Percentiles rank a stretch among this genome's conserved stretches.
phyloP scores from a whole-genome alignment of 441 rosid genomes.

The Brassica hybrid region DNA sequence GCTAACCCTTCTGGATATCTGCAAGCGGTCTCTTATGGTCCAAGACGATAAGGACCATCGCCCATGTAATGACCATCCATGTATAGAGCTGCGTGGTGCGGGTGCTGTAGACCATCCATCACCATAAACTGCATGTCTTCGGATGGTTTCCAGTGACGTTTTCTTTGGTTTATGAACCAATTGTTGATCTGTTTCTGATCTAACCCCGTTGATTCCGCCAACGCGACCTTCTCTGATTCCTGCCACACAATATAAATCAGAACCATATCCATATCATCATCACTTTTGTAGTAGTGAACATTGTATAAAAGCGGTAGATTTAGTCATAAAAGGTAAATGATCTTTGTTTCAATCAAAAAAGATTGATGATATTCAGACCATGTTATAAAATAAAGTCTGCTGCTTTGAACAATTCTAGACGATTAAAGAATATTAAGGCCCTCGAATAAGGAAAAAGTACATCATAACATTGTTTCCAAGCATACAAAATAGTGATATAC shows the following conservation, averaged over 20 bases:
- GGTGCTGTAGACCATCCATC: constrained; percentile 93
- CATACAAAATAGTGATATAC: not conserved
- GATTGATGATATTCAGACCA: not conserved
- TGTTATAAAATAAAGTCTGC: not conserved
- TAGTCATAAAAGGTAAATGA: not conserved
- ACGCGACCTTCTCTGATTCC: constrained; percentile 95
- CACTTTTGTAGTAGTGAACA: not conserved
- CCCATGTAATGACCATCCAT: constrained; percentile 92
- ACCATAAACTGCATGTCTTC: constrained; percentile 99
- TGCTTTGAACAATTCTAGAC: not conserved
- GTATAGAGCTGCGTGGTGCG: constrained; percentile 80
- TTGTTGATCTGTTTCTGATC: constrained; percentile 98
- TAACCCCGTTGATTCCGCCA: constrained; percentile 95
- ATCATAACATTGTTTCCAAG: not conserved
- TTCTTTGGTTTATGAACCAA: constrained; percentile 98
- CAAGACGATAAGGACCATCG: constrained; percentile 90
- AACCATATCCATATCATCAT: constrained; percentile 6
- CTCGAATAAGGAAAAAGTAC: not conserved
- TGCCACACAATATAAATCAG: constrained; percentile 34
- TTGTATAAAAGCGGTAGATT: not conserved
- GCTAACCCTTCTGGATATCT: constrained; percentile 27
- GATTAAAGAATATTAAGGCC: not conserved
- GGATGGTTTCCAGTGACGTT: constrained; percentile 99
- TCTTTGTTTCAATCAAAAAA: not conserved
- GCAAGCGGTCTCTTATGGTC: constrained; percentile 55